Base-by-base conservation (phyloP, 2,329 filamentous ascomycete species). In the Sphaerulina musiva region DNA sequence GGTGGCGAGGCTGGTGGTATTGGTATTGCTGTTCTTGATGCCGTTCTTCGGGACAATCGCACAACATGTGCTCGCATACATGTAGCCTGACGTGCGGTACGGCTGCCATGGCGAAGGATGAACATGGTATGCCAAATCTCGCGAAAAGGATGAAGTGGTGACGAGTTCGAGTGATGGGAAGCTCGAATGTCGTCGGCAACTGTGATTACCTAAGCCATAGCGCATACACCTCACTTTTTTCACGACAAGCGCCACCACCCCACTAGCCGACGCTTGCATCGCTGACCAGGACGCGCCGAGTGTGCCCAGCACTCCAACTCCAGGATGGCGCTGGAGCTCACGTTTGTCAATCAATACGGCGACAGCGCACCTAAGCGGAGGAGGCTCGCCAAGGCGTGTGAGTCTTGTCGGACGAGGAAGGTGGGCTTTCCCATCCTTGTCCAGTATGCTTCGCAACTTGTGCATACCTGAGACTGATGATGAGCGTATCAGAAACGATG, bases 261-360 rank as follows among this genome's bases (percentile, higher is more conserved):
- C 42, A 29, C 42, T 44, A 3, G 17, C 17, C 7, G 42, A 23
- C 17, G 10, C 9, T 20, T 12, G 20, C n/a, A 29, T 9, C 42
- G 11, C 23, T 44, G 17, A 29, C 42, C 4, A 44, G 17, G 26
- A 9, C 10, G 4, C 42, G 11, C 23, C 40, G 11, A 26, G 9
- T 12, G 42, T 6, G 6, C 4, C 7, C 23, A 26, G 9, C 17
- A 26, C 20, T 32, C 48, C 29, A 38, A 45, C 8, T 12, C 32
- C 48, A 51, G 48, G 41, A 56, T 54, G 50, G 54, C 56, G 51
- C 64, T 67, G 61, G 66, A 68, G 54, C 56, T 68, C 43, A 69
- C 66, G 0, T 69, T 68, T 48, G 67, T 69, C 9, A 63, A 67
- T 46, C 67, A 69, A 34, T 68, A 67, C 50, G 66, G 62, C 20